Evolutionary conservation across 805 yeast species (phyloP).

Genomic region (Ogataea wickerhamii): DNA sequence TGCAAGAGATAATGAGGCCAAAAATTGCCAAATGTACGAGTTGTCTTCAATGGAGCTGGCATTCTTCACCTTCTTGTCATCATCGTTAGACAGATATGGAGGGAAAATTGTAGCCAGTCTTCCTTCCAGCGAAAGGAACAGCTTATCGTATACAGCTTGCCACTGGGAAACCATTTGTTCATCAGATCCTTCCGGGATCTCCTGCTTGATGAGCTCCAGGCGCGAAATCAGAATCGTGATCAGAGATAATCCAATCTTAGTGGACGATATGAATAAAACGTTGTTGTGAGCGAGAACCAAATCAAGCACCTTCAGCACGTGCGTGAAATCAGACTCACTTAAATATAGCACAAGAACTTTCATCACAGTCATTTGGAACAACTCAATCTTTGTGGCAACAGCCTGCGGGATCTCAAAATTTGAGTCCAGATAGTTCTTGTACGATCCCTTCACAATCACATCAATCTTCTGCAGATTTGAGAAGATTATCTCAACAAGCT

Average conservation of each 20-base stretch:
- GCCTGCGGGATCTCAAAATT: slow-evolving; percentile 50
- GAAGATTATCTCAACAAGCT: slow-evolving; percentile 73
- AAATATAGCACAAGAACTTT: slow-evolving; percentile 81
- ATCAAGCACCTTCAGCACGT: slow-evolving; percentile 72
- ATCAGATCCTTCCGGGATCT: slow-evolving; percentile 46
- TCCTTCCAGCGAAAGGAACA: slow-evolving; percentile 77
- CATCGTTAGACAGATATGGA: slow-evolving; percentile 43
- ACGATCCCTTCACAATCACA: slow-evolving; percentile 75
- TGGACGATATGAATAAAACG: slow-evolving; percentile 61
- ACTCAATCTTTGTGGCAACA: slow-evolving; percentile 59
- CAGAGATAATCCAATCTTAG: slow-evolving; percentile 80
- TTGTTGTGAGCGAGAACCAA: slow-evolving; percentile 68
- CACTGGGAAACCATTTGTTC: slow-evolving; percentile 63
- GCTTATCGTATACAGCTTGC: slow-evolving; percentile 75
- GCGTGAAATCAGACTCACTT: slow-evolving; percentile 75
- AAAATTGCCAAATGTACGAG: slow-evolving; percentile 92
- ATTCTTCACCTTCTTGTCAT: slow-evolving; percentile 31
- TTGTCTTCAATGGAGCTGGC: slow-evolving; percentile 49
- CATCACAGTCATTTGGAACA: slow-evolving; percentile 75
- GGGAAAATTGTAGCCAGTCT: slow-evolving; percentile 80
- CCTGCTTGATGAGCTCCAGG: slow-evolving; percentile 89
- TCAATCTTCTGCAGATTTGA: slow-evolving; percentile 75
- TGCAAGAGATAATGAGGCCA: slow-evolving; percentile 89
- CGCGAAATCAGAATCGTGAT: slow-evolving; percentile 88
- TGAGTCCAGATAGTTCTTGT: slow-evolving; percentile 50